Percentiles rank a stretch among this genome's conserved stretches.
Evolutionary conservation across 805 yeast species (phyloP).

Genomic region (Saccharomycopsis javanensis): DNA sequence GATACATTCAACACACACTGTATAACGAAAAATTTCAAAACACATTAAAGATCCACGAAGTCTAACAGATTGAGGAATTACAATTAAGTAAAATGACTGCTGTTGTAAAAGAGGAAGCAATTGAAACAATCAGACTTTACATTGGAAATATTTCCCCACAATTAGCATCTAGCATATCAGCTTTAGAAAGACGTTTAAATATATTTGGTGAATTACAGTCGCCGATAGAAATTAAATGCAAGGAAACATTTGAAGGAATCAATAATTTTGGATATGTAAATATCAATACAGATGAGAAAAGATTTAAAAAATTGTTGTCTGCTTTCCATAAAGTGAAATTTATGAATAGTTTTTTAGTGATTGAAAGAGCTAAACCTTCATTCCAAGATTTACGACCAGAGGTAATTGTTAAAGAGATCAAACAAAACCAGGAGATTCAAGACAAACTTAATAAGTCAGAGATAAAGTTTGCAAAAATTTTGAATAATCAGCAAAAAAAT

Average conservation of each 20-base stretch:
- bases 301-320: slow-evolving; percentile 40
- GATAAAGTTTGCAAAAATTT: slow-evolving; percentile 28
- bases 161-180: slow-evolving; percentile 36
- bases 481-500: slow-evolving; percentile 23
- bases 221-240: slow-evolving; percentile 44
- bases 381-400: slow-evolving; percentile 28
- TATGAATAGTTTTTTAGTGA: slow-evolving; percentile 58
- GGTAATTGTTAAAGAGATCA: slow-evolving; percentile 38
- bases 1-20: background rate
- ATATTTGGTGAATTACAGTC: slow-evolving; percentile 50
- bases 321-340: slow-evolving; percentile 63
- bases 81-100: background rate
- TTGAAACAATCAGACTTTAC: slow-evolving; percentile 36
- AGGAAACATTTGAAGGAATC: slow-evolving; percentile 35
- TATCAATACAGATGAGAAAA: slow-evolving; percentile 38
- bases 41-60: too few species aligned
- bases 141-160: slow-evolving; percentile 58
- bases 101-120: background rate
- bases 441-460: slow-evolving; percentile 22
- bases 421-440: slow-evolving; percentile 30
- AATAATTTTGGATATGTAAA: slow-evolving; percentile 59
- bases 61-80: too few species aligned
- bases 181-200: slow-evolving; percentile 44
- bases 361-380: slow-evolving; percentile 54
- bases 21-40: too few species aligned